Evolutionary conservation across 495 filamentous ascomycete species (phyloP).

Genomic region (Lasiosphaeria ovina): DNA sequence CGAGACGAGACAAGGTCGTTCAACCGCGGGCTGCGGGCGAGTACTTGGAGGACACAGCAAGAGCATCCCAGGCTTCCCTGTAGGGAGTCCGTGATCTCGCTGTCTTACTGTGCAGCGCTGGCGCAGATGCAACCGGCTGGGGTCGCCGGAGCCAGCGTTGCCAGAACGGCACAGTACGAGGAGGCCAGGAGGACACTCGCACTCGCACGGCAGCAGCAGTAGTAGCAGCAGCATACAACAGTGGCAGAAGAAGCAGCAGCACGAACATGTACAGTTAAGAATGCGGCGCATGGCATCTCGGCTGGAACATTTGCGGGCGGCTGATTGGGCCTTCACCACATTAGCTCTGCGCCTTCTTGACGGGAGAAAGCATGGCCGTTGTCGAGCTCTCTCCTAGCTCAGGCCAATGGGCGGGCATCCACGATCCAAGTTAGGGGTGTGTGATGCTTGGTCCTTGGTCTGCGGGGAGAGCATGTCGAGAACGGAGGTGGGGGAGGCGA

Average conservation of each 20-base stretch:
- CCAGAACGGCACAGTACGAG: constrained; percentile 20
- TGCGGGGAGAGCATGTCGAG: constrained; percentile 9
- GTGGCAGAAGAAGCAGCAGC: too few relatives aligned
- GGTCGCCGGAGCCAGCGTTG: constrained; percentile 12
- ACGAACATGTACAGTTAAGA: constrained; percentile 20
- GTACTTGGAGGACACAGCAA: constrained; percentile 5
- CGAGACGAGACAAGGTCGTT: constrained; percentile 31
- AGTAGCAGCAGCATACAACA: too few relatives aligned
- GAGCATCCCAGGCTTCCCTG: constrained; percentile 12
- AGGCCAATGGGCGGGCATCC: constrained; percentile 37
- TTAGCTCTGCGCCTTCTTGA: constrained; percentile 45
- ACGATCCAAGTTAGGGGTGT: constrained; percentile 28
- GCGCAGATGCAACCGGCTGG: constrained; percentile 19
- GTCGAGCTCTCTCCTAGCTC: constrained; percentile 36
- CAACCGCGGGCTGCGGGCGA: constrained; percentile 21
- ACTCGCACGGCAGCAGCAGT: constrained; percentile 1
- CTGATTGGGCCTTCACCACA: constrained; percentile 43
- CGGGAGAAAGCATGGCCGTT: constrained; percentile 51
- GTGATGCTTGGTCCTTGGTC: constrained; percentile 25
- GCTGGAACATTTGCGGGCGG: constrained; percentile 38
- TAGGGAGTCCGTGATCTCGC: constrained; percentile 19
- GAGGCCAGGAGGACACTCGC: constrained; percentile 15
- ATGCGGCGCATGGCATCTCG: constrained; percentile 37
- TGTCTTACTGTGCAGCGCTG: constrained; percentile 21
- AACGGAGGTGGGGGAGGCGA: constrained; percentile 8